Percentiles rank a stretch among this genome's conserved stretches.
Conservation (phyloP, 495 filamentous ascomycete genomes). For the Oidiodendron maius region DNA sequence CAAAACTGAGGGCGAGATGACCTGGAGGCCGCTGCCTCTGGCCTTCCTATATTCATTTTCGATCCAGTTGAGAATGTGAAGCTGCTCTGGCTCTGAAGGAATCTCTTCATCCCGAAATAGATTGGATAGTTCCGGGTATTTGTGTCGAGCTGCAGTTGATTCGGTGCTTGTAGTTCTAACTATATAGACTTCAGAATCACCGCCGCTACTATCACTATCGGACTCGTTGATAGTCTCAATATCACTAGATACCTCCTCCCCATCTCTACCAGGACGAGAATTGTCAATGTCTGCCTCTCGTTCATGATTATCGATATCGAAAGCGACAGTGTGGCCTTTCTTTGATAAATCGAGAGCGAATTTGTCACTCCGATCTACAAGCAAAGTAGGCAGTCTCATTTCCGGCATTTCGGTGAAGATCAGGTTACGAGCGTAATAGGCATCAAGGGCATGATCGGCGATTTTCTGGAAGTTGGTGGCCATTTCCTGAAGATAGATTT, state of each 20-base stretch:
- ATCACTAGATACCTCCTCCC: neutral
- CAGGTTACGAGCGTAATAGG: neutral
- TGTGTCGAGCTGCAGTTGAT: neutral
- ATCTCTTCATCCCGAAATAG: too few species aligned
- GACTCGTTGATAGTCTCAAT: too few species aligned
- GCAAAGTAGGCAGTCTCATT: constrained; percentile 1
- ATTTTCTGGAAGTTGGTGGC: constrained; percentile 9
- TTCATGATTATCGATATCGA: too few species aligned
- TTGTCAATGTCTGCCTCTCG: neutral
- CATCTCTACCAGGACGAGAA: neutral
- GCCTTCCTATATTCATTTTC: too few species aligned
- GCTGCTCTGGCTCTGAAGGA: too few species aligned
- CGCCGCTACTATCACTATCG: neutral
- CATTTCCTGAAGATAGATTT: constrained; percentile 1
- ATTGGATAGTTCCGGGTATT: neutral
- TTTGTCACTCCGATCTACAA: neutral
- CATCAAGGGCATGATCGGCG: constrained; percentile 2
- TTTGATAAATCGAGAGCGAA: neutral
- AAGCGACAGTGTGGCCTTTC: constrained; percentile 1
- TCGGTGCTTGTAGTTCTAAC: neutral
- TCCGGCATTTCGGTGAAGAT: neutral
- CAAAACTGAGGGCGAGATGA: too few species aligned
- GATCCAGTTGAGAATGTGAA: too few species aligned
- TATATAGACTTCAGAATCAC: neutral
- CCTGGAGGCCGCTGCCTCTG: too few species aligned